phyloP scores from a whole-genome alignment of 257 asterid species.

The Solanum peruvianum region DNA sequence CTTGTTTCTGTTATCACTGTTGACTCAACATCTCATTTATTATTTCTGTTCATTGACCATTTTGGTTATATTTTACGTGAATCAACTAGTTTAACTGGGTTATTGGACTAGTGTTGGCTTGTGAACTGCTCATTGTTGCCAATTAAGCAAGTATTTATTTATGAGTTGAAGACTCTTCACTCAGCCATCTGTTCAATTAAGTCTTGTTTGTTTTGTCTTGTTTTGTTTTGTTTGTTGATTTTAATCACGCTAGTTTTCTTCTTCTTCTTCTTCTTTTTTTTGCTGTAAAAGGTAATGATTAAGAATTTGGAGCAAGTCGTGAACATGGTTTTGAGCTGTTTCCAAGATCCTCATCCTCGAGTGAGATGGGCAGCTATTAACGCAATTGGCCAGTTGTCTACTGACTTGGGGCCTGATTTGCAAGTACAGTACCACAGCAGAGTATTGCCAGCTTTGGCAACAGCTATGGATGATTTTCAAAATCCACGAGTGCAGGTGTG shows the following conservation, averaged over 20 bases:
- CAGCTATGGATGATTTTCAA: constrained; percentile 91
- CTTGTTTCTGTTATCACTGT: background rate
- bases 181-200: background rate
- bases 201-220: background rate
- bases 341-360: constrained; percentile 97
- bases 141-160: background rate
- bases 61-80: background rate
- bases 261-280: background rate
- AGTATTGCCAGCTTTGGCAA: constrained; percentile 75
- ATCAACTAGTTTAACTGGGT: background rate
- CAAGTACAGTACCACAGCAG: constrained; percentile 80
- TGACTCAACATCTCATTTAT: background rate
- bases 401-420: constrained; percentile 98
- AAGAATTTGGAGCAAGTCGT: constrained; percentile 84
- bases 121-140: background rate
- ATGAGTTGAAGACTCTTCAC: background rate
- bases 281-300: constrained; percentile 57
- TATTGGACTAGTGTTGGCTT: background rate
- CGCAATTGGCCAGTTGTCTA: constrained; percentile 95
- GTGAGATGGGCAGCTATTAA: constrained; percentile 99
- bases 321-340: constrained; percentile 84
- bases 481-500: constrained; percentile 98
- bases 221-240: background rate
- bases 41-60: background rate
- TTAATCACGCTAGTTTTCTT: background rate